Base-by-base conservation (phyloP, 805 yeast species). In the Ogataea wickerhamii region DNA sequence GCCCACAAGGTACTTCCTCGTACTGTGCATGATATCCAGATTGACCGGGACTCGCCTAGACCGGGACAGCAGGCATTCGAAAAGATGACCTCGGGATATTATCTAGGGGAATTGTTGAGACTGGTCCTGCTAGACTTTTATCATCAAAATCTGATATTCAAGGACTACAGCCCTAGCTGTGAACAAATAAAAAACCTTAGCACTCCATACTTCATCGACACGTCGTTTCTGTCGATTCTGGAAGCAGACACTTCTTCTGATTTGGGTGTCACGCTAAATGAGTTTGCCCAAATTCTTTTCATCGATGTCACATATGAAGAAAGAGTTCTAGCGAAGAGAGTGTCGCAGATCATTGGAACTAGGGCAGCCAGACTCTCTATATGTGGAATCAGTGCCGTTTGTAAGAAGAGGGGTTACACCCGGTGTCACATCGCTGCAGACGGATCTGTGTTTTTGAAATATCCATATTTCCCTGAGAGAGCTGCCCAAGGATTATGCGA, bases 51-150 rank as follows among this genome's bases (percentile, higher is more conserved):
- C 55, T 84, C 95, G 34, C 98, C 98, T 58, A 86, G 98, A 71
- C 98, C 98, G 36, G 89, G 91, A 48, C 96, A 93, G 69, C 98
- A 93, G 70, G 67, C 95, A 37, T 93, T 88, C 64, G 98, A 93
- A 73, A 93, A 93, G 72, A 89, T 93, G 97, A 87, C 93, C 50
- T 86, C 96, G 24, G 98, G 98, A 49, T 87, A 88, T 70, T 93
- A 93, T 67, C 70, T 93, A 56, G 98, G 98, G 58, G 98, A 93
- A 68, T 70, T 93, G 32, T 67, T 91, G 56, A 82, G 98, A 64
- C 69, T 87, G 63, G 74, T 83, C 38, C 68, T 93, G 58, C 57
- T 88, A 16, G 97, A 89, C 46, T 72, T 86, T 49, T 69, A 80
- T 60, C 71, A 73, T 27, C 75, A 77, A 45, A 82, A 84, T 27